Evolutionary conservation across 2,329 filamentous ascomycete species (phyloP).

Genomic region (Coniochaeta sp.): DNA sequence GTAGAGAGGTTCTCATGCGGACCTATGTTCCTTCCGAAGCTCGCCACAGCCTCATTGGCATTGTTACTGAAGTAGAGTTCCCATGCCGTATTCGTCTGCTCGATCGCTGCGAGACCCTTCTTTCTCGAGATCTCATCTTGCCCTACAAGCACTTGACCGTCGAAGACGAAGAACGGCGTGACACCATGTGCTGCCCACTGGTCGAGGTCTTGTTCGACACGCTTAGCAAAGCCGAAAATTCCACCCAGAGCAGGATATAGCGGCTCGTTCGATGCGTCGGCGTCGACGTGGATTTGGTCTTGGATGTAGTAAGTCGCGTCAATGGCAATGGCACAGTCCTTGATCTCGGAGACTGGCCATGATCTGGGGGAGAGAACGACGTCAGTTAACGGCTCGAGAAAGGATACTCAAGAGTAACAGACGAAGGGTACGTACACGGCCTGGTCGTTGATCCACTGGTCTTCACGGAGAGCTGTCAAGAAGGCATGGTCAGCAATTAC

Average conservation of each 20-base stretch:
- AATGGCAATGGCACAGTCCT: constrained; percentile 70
- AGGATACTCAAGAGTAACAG: neutral
- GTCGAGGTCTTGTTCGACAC: constrained; percentile 71
- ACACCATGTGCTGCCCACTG: constrained; percentile 64
- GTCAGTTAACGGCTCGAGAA: constrained; percentile 8
- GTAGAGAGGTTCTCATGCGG: constrained; percentile 13
- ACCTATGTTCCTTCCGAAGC: constrained; percentile 78
- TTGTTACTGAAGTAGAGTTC: constrained; percentile 74
- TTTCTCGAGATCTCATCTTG: constrained; percentile 64
- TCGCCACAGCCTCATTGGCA: constrained; percentile 71
- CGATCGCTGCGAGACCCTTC: constrained; percentile 57
- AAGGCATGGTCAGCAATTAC: neutral
- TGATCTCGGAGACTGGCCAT: constrained; percentile 62
- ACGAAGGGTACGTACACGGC: constrained; percentile 17
- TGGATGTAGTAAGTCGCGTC: constrained; percentile 87
- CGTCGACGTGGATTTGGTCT: constrained; percentile 69
- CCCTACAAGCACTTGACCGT: constrained; percentile 73
- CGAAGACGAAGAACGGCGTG: constrained; percentile 84
- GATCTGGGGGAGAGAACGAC: constrained; percentile 30
- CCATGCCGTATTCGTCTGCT: constrained; percentile 76
- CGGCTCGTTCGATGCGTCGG: constrained; percentile 68
- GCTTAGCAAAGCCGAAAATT: constrained; percentile 68
- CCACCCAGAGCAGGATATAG: constrained; percentile 86
- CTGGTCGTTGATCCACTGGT: constrained; percentile 31
- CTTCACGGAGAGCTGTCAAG: constrained; percentile 27